A percentile compares a stretch with the other conserved stretches of the same genome.
Evolutionary conservation across 1,284 basidiomycete species (phyloP).

Genomic region (Trametes hirsuta): DNA sequence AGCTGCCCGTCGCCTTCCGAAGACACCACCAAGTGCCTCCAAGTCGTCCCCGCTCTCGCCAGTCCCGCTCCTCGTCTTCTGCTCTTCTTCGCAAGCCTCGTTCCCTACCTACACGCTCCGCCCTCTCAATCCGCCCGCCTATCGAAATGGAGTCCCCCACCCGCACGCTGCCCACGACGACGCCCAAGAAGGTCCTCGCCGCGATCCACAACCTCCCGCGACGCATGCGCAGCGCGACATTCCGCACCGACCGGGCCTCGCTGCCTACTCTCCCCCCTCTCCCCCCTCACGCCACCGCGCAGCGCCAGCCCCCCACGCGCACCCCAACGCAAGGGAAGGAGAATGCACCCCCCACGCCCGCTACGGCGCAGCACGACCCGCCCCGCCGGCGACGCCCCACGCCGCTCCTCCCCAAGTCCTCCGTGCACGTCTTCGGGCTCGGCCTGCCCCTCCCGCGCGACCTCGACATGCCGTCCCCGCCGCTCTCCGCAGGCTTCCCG

Average conservation of each 20-base stretch:
- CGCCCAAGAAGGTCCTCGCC: conserved; percentile 26
- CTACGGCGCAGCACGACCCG: background rate
- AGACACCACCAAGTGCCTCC: conserved; percentile 2
- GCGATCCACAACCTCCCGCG: conserved; percentile 30
- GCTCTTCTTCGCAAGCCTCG: background rate
- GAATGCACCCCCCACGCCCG: conserved; percentile 19
- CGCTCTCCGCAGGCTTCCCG: background rate
- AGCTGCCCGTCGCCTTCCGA: background rate
- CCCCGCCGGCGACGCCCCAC: conserved; percentile 15
- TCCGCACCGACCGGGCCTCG: conserved; percentile 3
- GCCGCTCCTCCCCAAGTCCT: conserved; percentile 17
- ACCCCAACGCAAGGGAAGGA: conserved; percentile 20
- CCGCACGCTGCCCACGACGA: conserved; percentile 5
- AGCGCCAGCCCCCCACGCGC: background rate
- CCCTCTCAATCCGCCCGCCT: background rate
- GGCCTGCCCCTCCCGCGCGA: conserved; percentile 10
- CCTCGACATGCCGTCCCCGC: conserved; percentile 14
- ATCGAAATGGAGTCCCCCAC: conserved; percentile 10
- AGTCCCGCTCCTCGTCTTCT: background rate
- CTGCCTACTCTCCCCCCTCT: background rate
- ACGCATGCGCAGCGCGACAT: conserved; percentile 23
- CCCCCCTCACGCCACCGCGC: background rate
- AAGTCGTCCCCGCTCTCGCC: background rate
- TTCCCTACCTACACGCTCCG: background rate
- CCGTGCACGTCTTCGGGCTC: conserved; percentile 5